phyloP scores from a whole-genome alignment of 371 early-diverging fungal genomes.

The Syncephalastrum sp. region DNA sequence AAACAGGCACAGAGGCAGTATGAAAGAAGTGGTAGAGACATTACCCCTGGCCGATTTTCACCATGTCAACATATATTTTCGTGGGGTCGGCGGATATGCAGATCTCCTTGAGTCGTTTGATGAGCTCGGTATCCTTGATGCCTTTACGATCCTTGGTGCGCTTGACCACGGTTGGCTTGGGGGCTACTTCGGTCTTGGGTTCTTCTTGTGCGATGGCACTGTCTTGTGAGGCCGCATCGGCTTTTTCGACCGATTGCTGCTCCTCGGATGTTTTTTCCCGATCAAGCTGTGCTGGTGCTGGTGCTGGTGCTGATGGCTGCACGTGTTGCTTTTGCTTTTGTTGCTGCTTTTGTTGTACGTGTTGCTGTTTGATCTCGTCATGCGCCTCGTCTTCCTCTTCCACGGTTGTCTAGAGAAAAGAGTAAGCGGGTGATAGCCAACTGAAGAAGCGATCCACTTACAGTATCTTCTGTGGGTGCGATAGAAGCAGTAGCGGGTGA shows the following conservation, averaged over 20 bases:
- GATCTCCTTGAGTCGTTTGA: conserved; percentile 80
- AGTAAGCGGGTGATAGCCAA: too few species aligned
- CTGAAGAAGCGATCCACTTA: too few species aligned
- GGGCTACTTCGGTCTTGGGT: background rate
- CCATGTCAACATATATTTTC: conserved; percentile 18
- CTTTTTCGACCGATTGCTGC: background rate
- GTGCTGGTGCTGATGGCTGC: background rate
- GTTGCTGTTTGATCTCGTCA: background rate
- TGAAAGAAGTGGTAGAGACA: background rate
- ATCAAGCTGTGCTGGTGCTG: background rate
- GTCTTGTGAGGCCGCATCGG: too few species aligned
- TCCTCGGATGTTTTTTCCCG: background rate
- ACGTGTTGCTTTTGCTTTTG: background rate
- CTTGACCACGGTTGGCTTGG: conserved; percentile 5
- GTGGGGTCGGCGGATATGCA: conserved; percentile 89
- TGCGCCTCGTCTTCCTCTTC: too few species aligned
- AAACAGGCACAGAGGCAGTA: background rate
- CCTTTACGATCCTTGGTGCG: conserved; percentile 6
- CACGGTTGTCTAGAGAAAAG: too few species aligned
- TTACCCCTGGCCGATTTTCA: conserved; percentile 25
- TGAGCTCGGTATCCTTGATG: conserved; percentile 63
- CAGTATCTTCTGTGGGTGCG: too few species aligned
- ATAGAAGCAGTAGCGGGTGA: too few species aligned
- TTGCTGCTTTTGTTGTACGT: background rate
- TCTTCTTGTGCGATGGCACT: too few species aligned